phyloP scores from a whole-genome alignment of 2,329 filamentous ascomycete genomes.

The Curvularia hawaiiensis region DNA sequence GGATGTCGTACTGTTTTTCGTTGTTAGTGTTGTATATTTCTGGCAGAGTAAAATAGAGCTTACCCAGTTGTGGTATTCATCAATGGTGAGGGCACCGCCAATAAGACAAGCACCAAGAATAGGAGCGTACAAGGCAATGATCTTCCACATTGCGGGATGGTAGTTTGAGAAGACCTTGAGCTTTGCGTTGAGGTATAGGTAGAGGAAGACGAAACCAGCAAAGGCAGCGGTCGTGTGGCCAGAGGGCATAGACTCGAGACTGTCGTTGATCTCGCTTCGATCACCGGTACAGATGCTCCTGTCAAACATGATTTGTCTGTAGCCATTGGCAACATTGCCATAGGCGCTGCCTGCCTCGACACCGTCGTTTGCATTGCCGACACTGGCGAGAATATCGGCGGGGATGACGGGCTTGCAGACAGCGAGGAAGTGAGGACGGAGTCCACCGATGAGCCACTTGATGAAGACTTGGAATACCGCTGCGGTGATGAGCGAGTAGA shows the following conservation, averaged over 20 bases:
- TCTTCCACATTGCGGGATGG: slow-evolving; percentile 76
- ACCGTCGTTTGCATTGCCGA: slow-evolving; percentile 23
- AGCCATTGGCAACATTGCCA: slow-evolving; percentile 57
- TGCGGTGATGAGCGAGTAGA: slow-evolving; percentile 72
- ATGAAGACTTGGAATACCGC: slow-evolving; percentile 79
- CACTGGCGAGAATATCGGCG: slow-evolving; percentile 36
- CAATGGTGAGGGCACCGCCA: slow-evolving; percentile 70
- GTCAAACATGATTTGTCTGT: slow-evolving; percentile 68
- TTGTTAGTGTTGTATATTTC: background rate
- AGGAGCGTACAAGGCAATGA: slow-evolving; percentile 67
- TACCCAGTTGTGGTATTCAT: slow-evolving; percentile 69
- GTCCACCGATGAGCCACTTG: slow-evolving; percentile 73
- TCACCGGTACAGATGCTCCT: slow-evolving; percentile 73
- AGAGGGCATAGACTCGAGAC: slow-evolving; percentile 72
- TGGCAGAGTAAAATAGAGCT: background rate
- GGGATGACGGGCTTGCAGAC: slow-evolving; percentile 69
- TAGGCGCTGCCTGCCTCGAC: slow-evolving; percentile 56
- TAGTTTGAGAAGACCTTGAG: slow-evolving; percentile 76
- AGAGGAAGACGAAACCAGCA: slow-evolving; percentile 72
- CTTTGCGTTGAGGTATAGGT: slow-evolving; percentile 78
- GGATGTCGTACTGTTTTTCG: slow-evolving; percentile 67
- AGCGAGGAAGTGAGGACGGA: slow-evolving; percentile 69
- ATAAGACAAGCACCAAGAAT: slow-evolving; percentile 71
- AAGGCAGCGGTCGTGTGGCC: slow-evolving; percentile 78
- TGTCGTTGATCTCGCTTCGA: slow-evolving; percentile 67